A percentile compares a stretch with the other conserved stretches of the same genome.
These are phyloP conservation scores for Rhipidocladum racemiflorum DNA, from an alignment of 176 grass and related monocot species.

Conservation along the genomic window DNA sequence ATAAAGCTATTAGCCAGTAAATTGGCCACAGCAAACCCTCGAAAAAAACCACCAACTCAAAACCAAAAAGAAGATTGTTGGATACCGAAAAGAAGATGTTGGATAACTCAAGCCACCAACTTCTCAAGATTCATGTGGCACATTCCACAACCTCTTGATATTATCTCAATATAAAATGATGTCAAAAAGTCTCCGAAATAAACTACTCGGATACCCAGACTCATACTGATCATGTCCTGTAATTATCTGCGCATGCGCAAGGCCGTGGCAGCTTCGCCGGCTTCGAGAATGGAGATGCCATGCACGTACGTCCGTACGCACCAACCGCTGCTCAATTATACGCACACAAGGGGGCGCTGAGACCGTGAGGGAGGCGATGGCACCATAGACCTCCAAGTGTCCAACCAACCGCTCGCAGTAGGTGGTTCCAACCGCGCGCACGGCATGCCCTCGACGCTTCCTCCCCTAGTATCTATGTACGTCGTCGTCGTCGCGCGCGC, in stretches of 20 bases:
- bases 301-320: not conserved
- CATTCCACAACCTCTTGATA: no score
- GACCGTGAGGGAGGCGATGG: not conserved
- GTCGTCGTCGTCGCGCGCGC: not conserved
- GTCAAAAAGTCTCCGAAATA: not conserved
- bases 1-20: no score
- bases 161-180: no score
- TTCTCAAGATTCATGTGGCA: no score
- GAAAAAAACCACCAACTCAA: no score
- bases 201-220: not conserved
- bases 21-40: no score
- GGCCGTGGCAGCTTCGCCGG: constrained; percentile 23
- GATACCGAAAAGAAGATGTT: no score
- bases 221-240: not conserved
- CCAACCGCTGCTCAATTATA: not conserved
- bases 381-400: not conserved
- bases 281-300: not conserved
- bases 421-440: not conserved
- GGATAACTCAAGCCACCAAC: no score
- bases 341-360: not conserved
- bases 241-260: not conserved
- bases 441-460: not conserved
- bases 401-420: not conserved
- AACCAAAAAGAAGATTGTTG: no score
- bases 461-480: not conserved